A percentile compares a stretch with the other conserved stretches of the same genome.
phyloP scores from a whole-genome alignment of 225 moss, liverwort and hornwort species.

The Neckera pumila region DNA sequence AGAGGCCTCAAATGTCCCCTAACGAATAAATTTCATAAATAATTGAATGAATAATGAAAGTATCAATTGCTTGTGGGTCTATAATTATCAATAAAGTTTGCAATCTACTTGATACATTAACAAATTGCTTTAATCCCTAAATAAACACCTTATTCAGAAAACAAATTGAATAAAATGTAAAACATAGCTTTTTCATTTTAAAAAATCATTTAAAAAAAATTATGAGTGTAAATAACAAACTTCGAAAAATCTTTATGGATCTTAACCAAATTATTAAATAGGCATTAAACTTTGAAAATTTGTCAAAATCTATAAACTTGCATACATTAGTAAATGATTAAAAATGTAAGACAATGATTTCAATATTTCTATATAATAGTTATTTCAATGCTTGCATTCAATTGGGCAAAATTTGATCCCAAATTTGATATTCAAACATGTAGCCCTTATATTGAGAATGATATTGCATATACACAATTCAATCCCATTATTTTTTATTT shows the following conservation, averaged over 20 bases:
- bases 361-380: too few species aligned
- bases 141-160: rapidly evolving
- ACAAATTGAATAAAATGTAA: background rate
- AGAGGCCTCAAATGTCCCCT: too few species aligned
- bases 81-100: background rate
- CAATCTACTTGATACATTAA: background rate
- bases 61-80: rapidly evolving
- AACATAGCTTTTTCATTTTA: too few species aligned
- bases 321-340: too few species aligned
- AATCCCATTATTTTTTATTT: too few species aligned
- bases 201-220: background rate
- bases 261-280: background rate
- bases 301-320: too few species aligned
- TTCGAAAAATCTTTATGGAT: background rate
- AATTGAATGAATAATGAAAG: background rate
- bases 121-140: background rate
- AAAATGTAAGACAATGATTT: too few species aligned
- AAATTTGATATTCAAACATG: too few species aligned
- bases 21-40: background rate
- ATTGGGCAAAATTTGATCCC: too few species aligned
- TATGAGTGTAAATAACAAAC: background rate
- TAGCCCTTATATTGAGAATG: too few species aligned
- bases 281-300: background rate
- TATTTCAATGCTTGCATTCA: too few species aligned
- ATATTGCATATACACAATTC: too few species aligned